Percentiles rank a stretch among this genome's conserved stretches.
Conservation (phyloP, 352 stramenopile genomes). For the Synura sp. region DNA sequence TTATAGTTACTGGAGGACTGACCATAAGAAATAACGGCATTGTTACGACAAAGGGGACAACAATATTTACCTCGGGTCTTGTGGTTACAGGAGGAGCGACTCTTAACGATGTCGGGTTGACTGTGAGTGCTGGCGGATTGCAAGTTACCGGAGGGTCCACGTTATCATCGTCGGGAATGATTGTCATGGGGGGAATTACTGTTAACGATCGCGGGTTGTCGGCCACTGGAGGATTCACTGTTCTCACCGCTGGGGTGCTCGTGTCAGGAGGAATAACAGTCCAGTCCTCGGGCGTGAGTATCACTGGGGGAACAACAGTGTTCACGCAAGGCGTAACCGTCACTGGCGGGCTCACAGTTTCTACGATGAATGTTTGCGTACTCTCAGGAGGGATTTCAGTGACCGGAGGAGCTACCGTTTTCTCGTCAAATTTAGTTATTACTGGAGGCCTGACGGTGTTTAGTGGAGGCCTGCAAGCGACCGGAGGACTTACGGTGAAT, state of each 20-base stretch:
- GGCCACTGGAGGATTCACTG: background rate
- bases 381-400: background rate
- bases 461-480: background rate
- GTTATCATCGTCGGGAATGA: background rate
- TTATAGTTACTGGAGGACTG: background rate
- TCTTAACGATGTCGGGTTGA: background rate
- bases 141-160: background rate
- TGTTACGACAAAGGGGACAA: background rate
- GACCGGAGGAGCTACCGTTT: background rate
- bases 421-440: background rate
- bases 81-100: background rate
- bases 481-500: constrained; percentile 1
- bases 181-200: background rate
- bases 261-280: background rate
- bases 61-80: too few species aligned
- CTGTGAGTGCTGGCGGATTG: background rate
- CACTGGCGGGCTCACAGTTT: background rate
- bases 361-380: background rate
- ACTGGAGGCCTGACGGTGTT: background rate
- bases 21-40: background rate
- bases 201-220: background rate
- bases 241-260: background rate
- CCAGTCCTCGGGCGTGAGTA: background rate
- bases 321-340: background rate
- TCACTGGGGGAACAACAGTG: background rate